Evolutionary conservation across 805 yeast species (phyloP), one percentile per base, ranked within the genome.

Genomic region (Candida morakotiae): DNA sequence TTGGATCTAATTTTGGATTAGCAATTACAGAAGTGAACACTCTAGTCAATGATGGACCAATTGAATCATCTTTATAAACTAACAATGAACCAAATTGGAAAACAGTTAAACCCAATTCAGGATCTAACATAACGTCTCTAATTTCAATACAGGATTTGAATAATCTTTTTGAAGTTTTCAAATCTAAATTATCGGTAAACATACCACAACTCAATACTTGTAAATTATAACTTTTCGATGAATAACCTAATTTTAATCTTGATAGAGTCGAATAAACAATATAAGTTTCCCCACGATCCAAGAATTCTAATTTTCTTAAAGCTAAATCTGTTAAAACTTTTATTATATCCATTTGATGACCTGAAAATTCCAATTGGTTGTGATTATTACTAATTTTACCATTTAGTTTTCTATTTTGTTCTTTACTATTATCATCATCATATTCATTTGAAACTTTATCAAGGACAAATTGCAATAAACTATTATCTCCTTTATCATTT

Each of bases 171-270:
- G 79, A 69, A 4, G 60, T 56, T 0, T 64, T 67, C n/a, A 67
- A 49, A 13, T 69, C 67, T 25, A 74, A 62, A 28, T 67, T 58
- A 17, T 73, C 75, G 16, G 71, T 60, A 20, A 69, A 56, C 38
- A 70, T 62, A 8, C 83, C 81, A 34, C 77, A 71, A 5, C 79
- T 71, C 6, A 85, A 67, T n/a, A 81, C 70, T 52, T 83, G 82
- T 23, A 84, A 59, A 16, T 76, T 73, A 37, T 61, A 54, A 17
- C 77, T 60, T 52, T 81, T 81, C n/a, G 81, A 67, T 19, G 62
- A 50, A 45, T 75, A 71, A 0, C 82, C 81, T 17, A 73, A 54
- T 27, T 62, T 64, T 33, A 78, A 58, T 28, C 81, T 60, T 27
- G 64, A 62, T 25, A 58, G 58, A 4, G 78, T 70, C 0, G 77